Percentiles rank a stretch among this genome's conserved stretches.
These are phyloP conservation scores for Juncus inflexus DNA, from an alignment of 176 grass and related monocot species.

Conservation along the genomic window DNA sequence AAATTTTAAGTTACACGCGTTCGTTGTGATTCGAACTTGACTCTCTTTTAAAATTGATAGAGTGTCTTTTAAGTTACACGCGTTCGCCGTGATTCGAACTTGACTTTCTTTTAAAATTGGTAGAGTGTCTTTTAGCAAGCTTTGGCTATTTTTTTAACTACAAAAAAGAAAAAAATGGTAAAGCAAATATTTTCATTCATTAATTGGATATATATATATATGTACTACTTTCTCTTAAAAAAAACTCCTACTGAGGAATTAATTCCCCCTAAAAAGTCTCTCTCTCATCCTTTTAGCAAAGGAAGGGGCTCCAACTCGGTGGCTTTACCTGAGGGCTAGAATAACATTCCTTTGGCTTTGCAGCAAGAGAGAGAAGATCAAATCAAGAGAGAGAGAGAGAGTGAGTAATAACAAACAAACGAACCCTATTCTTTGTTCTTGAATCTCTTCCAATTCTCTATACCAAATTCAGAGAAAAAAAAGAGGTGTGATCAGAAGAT, in stretches of 20 bases:
- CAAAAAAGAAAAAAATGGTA: no score
- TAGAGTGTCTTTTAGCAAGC: no score
- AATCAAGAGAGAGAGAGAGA: slow-evolving; percentile 38
- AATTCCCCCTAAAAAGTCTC: slow-evolving; percentile 21
- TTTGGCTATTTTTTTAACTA: no score
- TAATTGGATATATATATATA: no score
- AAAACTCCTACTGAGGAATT: slow-evolving; percentile 17
- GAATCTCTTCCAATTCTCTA: slow-evolving; percentile 83
- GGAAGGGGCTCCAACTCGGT: slow-evolving; percentile 51
- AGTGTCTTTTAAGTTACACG: no score
- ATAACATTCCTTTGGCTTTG: slow-evolving; percentile 58
- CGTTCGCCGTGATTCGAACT: no score
- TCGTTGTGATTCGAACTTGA: no score
- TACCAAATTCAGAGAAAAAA: slow-evolving; percentile 49
- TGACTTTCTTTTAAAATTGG: no score
- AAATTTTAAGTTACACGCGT: no score
- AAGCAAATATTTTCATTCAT: no score
- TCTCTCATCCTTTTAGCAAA: slow-evolving; percentile 40
- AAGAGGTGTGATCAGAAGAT: slow-evolving; percentile 40
- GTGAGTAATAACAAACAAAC: slow-evolving; percentile 27
- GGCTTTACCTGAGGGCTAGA: slow-evolving; percentile 45
- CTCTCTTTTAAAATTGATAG: no score
- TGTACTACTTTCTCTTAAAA: slow-evolving; percentile 18
- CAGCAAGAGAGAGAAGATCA: slow-evolving; percentile 33
- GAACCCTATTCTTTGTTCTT: slow-evolving; percentile 99